Evolutionary conservation across 106 monocot genomes (phyloP).

Genomic region (Gastrodia elata): DNA sequence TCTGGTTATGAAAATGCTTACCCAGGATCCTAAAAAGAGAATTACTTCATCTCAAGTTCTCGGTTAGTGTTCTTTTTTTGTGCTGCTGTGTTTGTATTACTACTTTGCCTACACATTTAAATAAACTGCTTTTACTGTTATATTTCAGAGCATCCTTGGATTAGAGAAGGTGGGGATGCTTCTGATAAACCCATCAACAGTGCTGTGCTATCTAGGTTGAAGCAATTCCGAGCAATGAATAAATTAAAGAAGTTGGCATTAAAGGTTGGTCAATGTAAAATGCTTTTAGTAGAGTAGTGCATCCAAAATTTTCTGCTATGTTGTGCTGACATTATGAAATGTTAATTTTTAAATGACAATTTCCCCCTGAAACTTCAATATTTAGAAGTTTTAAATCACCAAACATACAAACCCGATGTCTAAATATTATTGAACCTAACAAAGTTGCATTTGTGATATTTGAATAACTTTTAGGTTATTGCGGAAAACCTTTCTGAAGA

Average conservation of each 20-base stretch:
- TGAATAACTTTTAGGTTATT: constrained; percentile 26
- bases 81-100: neutral
- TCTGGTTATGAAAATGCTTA: constrained; percentile 50
- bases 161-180: constrained; percentile 39
- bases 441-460: neutral
- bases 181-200: constrained; percentile 41
- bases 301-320: no score
- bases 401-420: no score
- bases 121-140: neutral
- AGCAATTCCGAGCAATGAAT: constrained; percentile 56
- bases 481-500: constrained; percentile 52
- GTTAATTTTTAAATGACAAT: no score
- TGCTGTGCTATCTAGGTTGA: constrained; percentile 42
- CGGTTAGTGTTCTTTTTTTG: constrained; percentile 21
- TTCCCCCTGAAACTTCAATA: no score
- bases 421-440: no score
- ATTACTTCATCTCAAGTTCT: constrained; percentile 61
- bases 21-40: constrained; percentile 40
- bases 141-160: constrained; percentile 39
- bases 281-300: no score
- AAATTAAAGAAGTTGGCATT: constrained; percentile 41
- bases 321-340: no score
- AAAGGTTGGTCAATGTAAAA: constrained; percentile 24
- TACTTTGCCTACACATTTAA: neutral
- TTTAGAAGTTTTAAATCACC: no score